Evolutionary conservation across 306 rosid species (phyloP), one percentile per base, ranked within the genome.

Genomic region (Begonia loranthoides): DNA sequence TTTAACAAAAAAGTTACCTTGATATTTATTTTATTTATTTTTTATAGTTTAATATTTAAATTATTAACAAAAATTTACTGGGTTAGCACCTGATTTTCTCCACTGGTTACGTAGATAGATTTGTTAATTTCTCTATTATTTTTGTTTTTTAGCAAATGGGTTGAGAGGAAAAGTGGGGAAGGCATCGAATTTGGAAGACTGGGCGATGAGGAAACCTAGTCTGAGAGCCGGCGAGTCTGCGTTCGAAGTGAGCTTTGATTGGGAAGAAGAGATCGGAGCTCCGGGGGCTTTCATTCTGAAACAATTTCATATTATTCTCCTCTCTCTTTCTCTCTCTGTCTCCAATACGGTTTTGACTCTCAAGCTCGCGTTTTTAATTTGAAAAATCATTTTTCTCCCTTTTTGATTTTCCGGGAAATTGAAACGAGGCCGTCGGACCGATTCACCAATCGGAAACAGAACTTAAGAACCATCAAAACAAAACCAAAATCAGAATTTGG

Each of bases 211-310:
- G 82, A 17, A 55, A 68, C 19, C 74, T 75, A 1, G 47, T 11
- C 38, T 85, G 60, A 61, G 68, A 34, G 66, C 66, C 3, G 76
- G 79, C 0, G 72, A 74, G 33, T 53, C 72, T 36, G 71, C 73
- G 9, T 81, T 67, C 44, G 50, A 52, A 33, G 43, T 85, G 14
- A 71, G 53, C 52, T 81, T 85, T 33, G 80, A 79, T 38, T 77
- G 74, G 71, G 70, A 76, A 16, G 52, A 52, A 5, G 69, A 74
- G 6, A 38, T 72, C 15, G 95, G 87, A 52, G 59, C 66, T 36
- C 85, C 87, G 0, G 93, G 81, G 15, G 95, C 92, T 2, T 70
- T 86, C 51, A 15, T 61, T 86, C 0, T 66, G 36, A 44, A 86
- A 81, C 36, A 58, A 76, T 12, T n/a, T n/a, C n/a, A n/a, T n/a